Base-by-base conservation (phyloP, 345 rosid species). In the Citrus inodora region DNA sequence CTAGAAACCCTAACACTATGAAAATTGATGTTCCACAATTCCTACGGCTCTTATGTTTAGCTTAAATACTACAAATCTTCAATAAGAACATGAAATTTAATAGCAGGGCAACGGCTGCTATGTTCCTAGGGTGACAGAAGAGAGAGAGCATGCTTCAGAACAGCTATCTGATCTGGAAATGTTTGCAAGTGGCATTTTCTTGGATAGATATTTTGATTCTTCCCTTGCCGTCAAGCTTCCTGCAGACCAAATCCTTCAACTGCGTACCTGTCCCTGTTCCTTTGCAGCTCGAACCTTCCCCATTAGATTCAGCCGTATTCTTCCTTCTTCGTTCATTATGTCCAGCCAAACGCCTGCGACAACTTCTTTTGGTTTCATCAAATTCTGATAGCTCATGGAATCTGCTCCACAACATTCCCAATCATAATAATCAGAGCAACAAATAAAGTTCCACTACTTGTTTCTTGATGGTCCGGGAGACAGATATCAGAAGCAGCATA, bases 241-340 rank as follows among this genome's bases (percentile, higher is more conserved):
- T 88, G 64, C 83, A 86, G 1, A 75, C 86, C 76, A 81, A 35
- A 55, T 85, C 84, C 48, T 79, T 80, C 83, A 85, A 70, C 68
- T 76, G 78, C 14, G 55, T 42, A 30, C 30, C 69, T 14, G 38
- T 30, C 11, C 73, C 69, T 9, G 38, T 37, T 8, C 73, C 83
- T 75, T 64, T 80, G 70, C 81, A 74, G 79, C 82, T 70, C 4
- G 88, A 87, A 71, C 85, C 81, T 76, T 84, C 82, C 11, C 30
- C 72, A 7, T 76, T 73, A 55, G 89, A 33, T 37, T 88, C 89
- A 42, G 46, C 73, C 0, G 81, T 56, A 70, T 60, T 86, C 85
- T 88, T 90, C 88, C 92, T 87, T 7, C 92, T 65, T 35, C 92
- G 86, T 78, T 90, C 89, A 25, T 90, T 90, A 81, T 90, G 93